Conservation (phyloP, 164 flowering plant species). For the Vitis labrusca region DNA sequence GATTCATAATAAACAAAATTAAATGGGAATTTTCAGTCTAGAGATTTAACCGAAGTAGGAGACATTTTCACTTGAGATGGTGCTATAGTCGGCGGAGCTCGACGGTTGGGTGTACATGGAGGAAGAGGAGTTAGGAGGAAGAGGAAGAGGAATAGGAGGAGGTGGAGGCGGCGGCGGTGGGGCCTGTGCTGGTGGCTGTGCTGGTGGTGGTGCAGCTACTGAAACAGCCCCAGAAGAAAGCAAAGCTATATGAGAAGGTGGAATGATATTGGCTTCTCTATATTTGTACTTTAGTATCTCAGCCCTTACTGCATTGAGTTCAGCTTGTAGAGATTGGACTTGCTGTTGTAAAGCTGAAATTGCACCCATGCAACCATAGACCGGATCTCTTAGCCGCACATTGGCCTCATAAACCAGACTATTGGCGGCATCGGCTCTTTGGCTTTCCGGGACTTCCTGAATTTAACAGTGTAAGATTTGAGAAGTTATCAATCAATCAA, state of each 20-base stretch:
- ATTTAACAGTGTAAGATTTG: not conserved
- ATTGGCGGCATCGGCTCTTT: slow-evolving; percentile 84
- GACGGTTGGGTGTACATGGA: slow-evolving; percentile 42
- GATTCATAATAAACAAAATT: slow-evolving; percentile 9
- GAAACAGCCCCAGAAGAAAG: slow-evolving; percentile 44
- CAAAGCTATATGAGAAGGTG: slow-evolving; percentile 39
- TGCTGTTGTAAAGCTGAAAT: slow-evolving; percentile 87
- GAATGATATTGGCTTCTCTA: slow-evolving; percentile 48
- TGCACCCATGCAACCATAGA: slow-evolving; percentile 97
- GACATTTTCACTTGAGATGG: slow-evolving; percentile 57
- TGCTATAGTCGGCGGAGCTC: slow-evolving; percentile 44
- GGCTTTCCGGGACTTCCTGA: slow-evolving; percentile 85
- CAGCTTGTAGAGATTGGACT: slow-evolving; percentile 73
- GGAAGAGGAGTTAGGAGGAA: slow-evolving; percentile 39
- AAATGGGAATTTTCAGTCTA: slow-evolving; percentile 7
- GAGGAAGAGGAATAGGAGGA: slow-evolving; percentile 31
- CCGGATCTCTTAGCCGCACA: slow-evolving; percentile 86
- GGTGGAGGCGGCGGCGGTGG: slow-evolving; percentile 26
- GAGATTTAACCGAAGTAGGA: slow-evolving; percentile 51
- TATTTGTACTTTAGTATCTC: slow-evolving; percentile 73
- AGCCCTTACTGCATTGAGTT: slow-evolving; percentile 68
- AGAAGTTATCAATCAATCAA: too few relatives aligned
- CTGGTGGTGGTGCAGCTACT: slow-evolving; percentile 35
- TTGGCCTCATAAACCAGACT: slow-evolving; percentile 93
- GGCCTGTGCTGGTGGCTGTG: slow-evolving; percentile 18